These are phyloP conservation scores for Oryza punctata DNA, from an alignment of 176 grass and related monocot genomes.

Conservation along the genomic window DNA sequence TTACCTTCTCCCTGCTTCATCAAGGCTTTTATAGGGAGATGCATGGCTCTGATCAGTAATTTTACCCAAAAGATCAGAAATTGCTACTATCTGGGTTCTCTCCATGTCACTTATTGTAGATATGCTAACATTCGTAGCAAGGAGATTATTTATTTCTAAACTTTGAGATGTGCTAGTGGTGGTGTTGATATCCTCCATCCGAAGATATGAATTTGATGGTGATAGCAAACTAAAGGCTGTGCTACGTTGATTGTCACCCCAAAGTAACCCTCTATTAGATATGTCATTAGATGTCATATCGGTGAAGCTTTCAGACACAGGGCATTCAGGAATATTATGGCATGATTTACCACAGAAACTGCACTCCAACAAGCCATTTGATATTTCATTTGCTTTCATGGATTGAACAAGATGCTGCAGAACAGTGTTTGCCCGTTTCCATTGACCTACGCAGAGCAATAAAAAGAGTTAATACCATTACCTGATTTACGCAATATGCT, in stretches of 20 bases:
- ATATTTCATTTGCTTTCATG: slow-evolving; percentile 51
- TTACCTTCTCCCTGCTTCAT: slow-evolving; percentile 88
- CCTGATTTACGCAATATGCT: slow-evolving; percentile 17
- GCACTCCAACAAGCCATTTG: slow-evolving; percentile 32
- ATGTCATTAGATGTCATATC: slow-evolving; percentile 44
- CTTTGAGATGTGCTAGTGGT: slow-evolving; percentile 45
- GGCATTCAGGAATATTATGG: slow-evolving; percentile 54
- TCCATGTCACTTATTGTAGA: slow-evolving; percentile 50
- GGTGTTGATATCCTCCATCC: slow-evolving; percentile 36
- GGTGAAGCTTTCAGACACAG: slow-evolving; percentile 64
- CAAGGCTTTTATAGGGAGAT: slow-evolving; percentile 86
- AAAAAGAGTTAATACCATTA: slow-evolving; percentile 15
- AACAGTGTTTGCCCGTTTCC: slow-evolving; percentile 66
- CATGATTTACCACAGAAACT: slow-evolving; percentile 39
- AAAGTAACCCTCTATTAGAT: slow-evolving; percentile 64
- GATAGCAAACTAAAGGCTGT: slow-evolving; percentile 51
- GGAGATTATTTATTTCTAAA: slow-evolving; percentile 58
- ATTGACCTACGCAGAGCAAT: slow-evolving; percentile 64
- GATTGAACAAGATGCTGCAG: slow-evolving; percentile 73
- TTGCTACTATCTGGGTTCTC: slow-evolving; percentile 74
- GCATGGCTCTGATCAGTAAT: slow-evolving; percentile 67
- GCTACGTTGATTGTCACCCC: slow-evolving; percentile 64
- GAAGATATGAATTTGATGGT: slow-evolving; percentile 50
- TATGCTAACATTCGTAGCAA: slow-evolving; percentile 51
- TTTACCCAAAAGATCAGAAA: slow-evolving; percentile 85